Conservation (phyloP, 2,329 filamentous ascomycete species). For the Diaporthe ampelina region DNA sequence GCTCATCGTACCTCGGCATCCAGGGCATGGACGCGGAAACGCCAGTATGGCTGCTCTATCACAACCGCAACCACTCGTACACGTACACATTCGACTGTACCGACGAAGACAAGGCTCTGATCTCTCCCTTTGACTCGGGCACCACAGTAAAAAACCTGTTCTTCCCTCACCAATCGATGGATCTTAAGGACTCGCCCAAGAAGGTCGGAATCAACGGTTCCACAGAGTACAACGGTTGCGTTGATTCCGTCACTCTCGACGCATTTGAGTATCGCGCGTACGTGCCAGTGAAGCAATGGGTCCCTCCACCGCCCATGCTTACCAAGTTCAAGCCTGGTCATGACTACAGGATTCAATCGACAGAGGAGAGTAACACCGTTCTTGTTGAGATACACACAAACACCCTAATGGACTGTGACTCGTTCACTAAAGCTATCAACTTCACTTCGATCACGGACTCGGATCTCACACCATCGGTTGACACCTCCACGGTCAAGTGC, state of each 20-base stretch:
- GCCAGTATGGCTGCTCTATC: conserved; percentile 64
- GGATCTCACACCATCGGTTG: conserved; percentile 33
- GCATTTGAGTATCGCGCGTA: conserved; percentile 71
- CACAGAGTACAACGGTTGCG: conserved; percentile 65
- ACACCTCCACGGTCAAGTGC: conserved; percentile 33
- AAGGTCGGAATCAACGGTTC: conserved; percentile 62
- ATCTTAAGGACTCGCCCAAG: conserved; percentile 58
- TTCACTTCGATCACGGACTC: conserved; percentile 66
- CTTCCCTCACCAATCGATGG: conserved; percentile 70
- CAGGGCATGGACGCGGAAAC: conserved; percentile 57
- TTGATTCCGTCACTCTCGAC: conserved; percentile 63
- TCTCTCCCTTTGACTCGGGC: conserved; percentile 67
- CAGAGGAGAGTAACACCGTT: conserved; percentile 51
- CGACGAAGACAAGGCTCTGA: conserved; percentile 61
- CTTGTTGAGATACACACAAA: conserved; percentile 69
- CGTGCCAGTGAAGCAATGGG: conserved; percentile 66
- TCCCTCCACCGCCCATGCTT: conserved; percentile 66
- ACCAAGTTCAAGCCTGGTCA: conserved; percentile 73
- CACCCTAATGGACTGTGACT: conserved; percentile 69
- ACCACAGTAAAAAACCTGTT: conserved; percentile 75
- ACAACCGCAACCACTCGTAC: conserved; percentile 63
- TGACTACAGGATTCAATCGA: conserved; percentile 69
- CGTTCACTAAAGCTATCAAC: conserved; percentile 61
- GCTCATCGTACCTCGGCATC: conserved; percentile 64
- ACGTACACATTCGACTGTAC: conserved; percentile 64